Evolutionary conservation across 257 asterid species (phyloP).

Genomic region (Hygrophila difformis): DNA sequence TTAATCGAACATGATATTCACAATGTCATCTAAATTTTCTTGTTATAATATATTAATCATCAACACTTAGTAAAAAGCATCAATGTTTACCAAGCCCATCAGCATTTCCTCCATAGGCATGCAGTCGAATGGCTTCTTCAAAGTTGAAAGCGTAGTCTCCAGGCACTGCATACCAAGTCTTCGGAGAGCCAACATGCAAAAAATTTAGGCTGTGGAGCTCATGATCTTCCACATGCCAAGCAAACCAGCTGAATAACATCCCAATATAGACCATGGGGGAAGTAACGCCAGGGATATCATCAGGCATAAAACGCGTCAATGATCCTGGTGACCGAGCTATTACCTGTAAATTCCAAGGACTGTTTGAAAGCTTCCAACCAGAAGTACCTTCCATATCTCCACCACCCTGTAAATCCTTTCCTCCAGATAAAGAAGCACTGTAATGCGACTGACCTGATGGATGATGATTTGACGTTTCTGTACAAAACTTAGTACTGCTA

Average conservation of each 20-base stretch:
- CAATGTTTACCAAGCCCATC: conserved; percentile 63
- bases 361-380: conserved; percentile 93
- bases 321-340: conserved; percentile 95
- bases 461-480: conserved; percentile 28
- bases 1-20: not conserved
- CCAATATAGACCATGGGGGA: conserved; percentile 98
- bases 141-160: conserved; percentile 77
- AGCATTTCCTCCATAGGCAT: conserved; percentile 61
- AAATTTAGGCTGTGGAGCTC: conserved; percentile 98
- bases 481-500: conserved; percentile 23
- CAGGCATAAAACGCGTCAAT: conserved; percentile 93
- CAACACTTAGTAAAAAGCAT: conserved; percentile 8
- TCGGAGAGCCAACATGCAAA: conserved; percentile 90
- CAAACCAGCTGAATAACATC: conserved; percentile 99
- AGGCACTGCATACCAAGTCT: conserved; percentile 98
- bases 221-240: conserved; percentile 99
- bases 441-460: conserved; percentile 22
- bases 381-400: conserved; percentile 72
- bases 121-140: conserved; percentile 75
- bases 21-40: conserved; percentile 4
- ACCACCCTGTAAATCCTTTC: conserved; percentile 26
- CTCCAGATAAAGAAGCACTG: conserved; percentile 24
- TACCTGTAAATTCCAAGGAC: conserved; percentile 98
- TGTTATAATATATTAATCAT: not conserved
- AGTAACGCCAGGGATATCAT: conserved; percentile 98